phyloP scores from a whole-genome alignment of 1,284 basidiomycete species.

The Xerocomus minutiporus region DNA sequence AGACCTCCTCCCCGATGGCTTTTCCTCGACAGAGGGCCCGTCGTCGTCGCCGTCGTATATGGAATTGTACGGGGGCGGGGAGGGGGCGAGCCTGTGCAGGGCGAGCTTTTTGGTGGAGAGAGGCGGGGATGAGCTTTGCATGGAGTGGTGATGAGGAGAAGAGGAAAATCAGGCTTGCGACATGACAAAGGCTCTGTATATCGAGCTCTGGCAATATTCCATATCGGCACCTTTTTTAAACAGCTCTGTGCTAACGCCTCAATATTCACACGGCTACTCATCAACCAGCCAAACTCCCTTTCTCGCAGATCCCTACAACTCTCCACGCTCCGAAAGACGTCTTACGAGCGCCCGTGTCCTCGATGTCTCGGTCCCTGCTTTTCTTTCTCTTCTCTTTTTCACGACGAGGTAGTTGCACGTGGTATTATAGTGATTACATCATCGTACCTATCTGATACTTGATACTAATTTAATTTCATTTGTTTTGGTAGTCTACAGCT shows the following conservation, averaged over 20 bases:
- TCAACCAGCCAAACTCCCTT: neutral
- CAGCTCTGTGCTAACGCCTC: constrained; percentile 27
- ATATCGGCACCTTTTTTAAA: constrained; percentile 38
- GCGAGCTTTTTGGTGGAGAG: constrained; percentile 27
- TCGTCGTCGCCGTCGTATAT: constrained; percentile 25
- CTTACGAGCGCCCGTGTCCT: neutral
- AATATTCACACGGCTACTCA: constrained; percentile 28
- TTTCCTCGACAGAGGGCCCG: constrained; percentile 32
- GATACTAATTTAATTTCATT: constrained; percentile 20
- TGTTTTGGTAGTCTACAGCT: constrained; percentile 7
- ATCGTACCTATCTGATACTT: constrained; percentile 23
- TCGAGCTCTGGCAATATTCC: constrained; percentile 38
- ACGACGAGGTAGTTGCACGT: constrained; percentile 21
- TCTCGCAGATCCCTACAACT: neutral
- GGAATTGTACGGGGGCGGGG: constrained; percentile 10
- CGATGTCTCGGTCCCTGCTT: neutral
- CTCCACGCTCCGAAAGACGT: neutral
- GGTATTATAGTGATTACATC: constrained; percentile 27
- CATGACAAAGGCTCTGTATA: constrained; percentile 38
- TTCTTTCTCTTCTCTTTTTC: constrained; percentile 6
- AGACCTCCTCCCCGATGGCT: constrained; percentile 30
- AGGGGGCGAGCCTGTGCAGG: constrained; percentile 10
- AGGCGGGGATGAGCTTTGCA: constrained; percentile 33
- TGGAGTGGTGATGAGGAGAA: constrained; percentile 28
- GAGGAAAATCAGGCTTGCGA: constrained; percentile 33